Percentiles rank a stretch among this genome's conserved stretches.
phyloP scores from a whole-genome alignment of 495 filamentous ascomycete species.

The Xeromyces bisporus region DNA sequence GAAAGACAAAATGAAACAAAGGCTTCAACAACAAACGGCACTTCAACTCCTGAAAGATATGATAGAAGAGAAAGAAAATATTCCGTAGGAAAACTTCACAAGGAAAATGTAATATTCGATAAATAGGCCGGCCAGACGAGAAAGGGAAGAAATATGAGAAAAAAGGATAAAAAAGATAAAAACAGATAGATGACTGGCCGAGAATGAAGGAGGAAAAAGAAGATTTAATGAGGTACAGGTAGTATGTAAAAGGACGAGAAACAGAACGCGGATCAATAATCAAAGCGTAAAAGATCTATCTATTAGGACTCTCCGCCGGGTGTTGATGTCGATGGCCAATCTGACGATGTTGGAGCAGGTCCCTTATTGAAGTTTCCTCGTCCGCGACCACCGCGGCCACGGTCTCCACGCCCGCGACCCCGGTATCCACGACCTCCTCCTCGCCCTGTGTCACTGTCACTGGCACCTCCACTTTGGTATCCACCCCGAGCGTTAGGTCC shows the following conservation, averaged over 20 bases:
- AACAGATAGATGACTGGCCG: conserved; percentile 4
- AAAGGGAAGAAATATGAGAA: conserved; percentile 9
- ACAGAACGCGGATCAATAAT: conserved; percentile 6
- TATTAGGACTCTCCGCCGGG: conserved; percentile 32
- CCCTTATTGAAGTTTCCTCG: conserved; percentile 42
- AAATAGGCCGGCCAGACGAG: background rate
- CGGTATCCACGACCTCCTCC: conserved; percentile 49
- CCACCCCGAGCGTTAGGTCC: conserved; percentile 43
- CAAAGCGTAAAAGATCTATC: conserved; percentile 8
- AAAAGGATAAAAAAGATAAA: conserved; percentile 13
- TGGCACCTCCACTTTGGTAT: conserved; percentile 60
- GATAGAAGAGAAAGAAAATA: no score
- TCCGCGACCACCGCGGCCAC: conserved; percentile 35
- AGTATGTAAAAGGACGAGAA: conserved; percentile 2
- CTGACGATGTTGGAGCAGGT: conserved; percentile 31
- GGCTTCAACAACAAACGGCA: no score
- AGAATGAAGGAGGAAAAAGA: conserved; percentile 5
- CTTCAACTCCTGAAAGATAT: background rate
- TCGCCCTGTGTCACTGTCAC: conserved; percentile 58
- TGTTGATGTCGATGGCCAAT: conserved; percentile 21
- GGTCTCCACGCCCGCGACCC: conserved; percentile 37
- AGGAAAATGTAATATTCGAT: background rate
- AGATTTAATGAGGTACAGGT: background rate
- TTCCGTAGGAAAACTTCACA: no score
- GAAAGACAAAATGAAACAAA: no score